phyloP scores from a whole-genome alignment of 164 flowering plant species.

The Protea cynaroides region DNA sequence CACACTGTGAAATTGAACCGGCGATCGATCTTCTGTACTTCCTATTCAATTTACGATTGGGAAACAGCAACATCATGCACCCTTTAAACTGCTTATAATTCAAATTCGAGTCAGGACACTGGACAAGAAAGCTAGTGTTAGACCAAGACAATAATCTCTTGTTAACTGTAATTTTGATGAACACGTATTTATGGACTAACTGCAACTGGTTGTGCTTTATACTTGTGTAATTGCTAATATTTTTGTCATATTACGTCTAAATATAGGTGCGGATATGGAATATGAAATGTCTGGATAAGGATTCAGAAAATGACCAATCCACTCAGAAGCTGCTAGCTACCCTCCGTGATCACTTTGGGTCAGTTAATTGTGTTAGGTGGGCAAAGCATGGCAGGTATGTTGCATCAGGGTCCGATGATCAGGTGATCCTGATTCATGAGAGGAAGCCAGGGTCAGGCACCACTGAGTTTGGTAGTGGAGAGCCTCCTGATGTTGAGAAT shows the following conservation, averaged over 20 bases:
- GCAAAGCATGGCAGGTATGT: constrained; percentile 87
- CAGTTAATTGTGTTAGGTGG: constrained; percentile 99
- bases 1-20: not conserved
- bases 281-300: constrained; percentile 64
- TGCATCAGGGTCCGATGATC: constrained; percentile 99
- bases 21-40: no score
- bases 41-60: no score
- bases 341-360: constrained; percentile 96
- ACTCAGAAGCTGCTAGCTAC: constrained; percentile 80
- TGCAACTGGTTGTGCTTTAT: not conserved
- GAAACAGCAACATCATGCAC: not conserved
- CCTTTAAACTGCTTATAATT: not conserved
- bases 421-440: constrained; percentile 87
- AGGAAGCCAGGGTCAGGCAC: constrained; percentile 99
- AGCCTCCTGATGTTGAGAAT: constrained; percentile 97
- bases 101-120: not conserved
- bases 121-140: not conserved
- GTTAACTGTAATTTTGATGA: not conserved
- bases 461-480: constrained; percentile 98
- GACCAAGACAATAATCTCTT: not conserved
- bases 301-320: constrained; percentile 48
- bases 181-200: not conserved
- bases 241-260: constrained; percentile 3
- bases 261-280: constrained; percentile 96
- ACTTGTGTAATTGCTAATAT: not conserved